phyloP scores from a whole-genome alignment of 257 asterid genomes.

The Avicennia marina region DNA sequence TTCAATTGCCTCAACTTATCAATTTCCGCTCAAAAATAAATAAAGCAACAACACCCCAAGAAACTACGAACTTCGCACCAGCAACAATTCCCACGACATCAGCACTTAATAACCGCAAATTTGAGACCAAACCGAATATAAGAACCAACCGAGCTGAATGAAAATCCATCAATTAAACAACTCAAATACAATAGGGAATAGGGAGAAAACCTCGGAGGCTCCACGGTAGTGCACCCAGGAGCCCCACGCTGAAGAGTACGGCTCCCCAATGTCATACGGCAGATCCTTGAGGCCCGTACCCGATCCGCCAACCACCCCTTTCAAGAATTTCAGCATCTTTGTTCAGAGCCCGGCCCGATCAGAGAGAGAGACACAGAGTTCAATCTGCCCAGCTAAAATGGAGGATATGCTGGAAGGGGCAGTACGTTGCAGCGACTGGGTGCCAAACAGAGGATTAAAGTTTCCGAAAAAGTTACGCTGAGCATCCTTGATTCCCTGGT shows the following conservation, averaged over 20 bases:
- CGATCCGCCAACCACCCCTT: constrained; percentile 96
- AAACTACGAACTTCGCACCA: too few relatives aligned
- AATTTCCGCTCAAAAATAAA: not conserved
- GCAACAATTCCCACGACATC: too few relatives aligned
- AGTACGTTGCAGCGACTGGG: constrained; percentile 7
- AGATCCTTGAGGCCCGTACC: constrained; percentile 93
- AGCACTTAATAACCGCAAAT: not conserved
- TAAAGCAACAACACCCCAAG: not conserved
- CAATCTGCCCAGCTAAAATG: constrained; percentile 22
- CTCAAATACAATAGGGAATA: constrained; percentile 4
- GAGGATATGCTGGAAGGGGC: constrained; percentile 25
- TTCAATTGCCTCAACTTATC: constrained; percentile 7
- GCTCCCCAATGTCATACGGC: constrained; percentile 94
- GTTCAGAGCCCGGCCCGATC: constrained; percentile 24
- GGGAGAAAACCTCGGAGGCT: constrained; percentile 58
- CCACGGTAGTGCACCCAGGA: constrained; percentile 96
- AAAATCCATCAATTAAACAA: constrained; percentile 16
- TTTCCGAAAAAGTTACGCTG: not conserved
- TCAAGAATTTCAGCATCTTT: constrained; percentile 78
- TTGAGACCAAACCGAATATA: not conserved
- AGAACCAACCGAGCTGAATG: not conserved
- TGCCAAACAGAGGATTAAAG: constrained; percentile 28
- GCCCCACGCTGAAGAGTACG: constrained; percentile 96
- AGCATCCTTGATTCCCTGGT: not conserved
- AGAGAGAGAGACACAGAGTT: constrained; percentile 12